Percentiles rank a stretch among this genome's conserved stretches.
Evolutionary conservation across 257 asterid genomes (phyloP).

Genomic region (Pogostemon cablin): DNA sequence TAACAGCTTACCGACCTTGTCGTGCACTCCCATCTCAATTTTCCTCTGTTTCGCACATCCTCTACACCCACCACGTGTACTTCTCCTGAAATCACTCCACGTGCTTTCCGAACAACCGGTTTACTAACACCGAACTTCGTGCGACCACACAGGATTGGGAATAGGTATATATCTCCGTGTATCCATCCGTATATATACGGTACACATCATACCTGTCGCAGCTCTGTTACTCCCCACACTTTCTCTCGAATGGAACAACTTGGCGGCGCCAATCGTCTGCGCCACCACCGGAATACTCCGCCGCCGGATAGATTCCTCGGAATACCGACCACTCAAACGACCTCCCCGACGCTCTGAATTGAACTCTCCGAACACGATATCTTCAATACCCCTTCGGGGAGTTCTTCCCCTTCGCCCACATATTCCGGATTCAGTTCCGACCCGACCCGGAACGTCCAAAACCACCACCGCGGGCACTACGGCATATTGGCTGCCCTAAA

Average conservation of each 20-base stretch:
- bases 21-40: conserved; percentile 20
- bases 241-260: conserved; percentile 38
- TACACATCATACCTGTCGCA: conserved; percentile 25
- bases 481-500: conserved; percentile 67
- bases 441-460: conserved; percentile 20
- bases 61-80: neutral
- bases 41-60: neutral
- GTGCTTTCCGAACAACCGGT: neutral
- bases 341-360: conserved; percentile 36
- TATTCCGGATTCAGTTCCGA: conserved; percentile 19
- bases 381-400: conserved; percentile 49
- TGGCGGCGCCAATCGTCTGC: conserved; percentile 40
- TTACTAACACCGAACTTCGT: neutral
- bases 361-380: conserved; percentile 73
- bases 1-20: conserved; percentile 25
- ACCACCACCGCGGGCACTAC: conserved; percentile 31
- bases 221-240: conserved; percentile 1
- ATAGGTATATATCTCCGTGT: no score
- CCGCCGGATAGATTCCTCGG: neutral
- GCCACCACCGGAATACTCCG: conserved; percentile 38
- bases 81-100: neutral
- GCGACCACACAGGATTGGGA: neutral
- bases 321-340: neutral
- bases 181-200: neutral
- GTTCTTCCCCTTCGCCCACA: conserved; percentile 37